A percentile compares a stretch with the other conserved stretches of the same genome.
phyloP scores from a whole-genome alignment of 768 basidiomycete genomes.

The Podaxis rugospora region DNA sequence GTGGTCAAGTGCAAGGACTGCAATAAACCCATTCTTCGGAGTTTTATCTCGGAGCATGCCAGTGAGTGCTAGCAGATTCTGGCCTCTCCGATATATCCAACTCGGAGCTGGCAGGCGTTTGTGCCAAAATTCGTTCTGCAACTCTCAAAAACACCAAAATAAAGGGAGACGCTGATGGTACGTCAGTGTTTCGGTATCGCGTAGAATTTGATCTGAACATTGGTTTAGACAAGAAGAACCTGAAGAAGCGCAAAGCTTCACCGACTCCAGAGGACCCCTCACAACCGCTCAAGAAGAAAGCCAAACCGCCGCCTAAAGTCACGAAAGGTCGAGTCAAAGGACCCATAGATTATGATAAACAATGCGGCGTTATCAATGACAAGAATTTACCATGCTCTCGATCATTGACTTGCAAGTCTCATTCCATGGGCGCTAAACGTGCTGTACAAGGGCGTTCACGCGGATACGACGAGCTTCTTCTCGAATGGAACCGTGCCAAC shows the following conservation, averaged over 20 bases:
- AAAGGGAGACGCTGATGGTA: conserved; percentile 48
- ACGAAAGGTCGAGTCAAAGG: conserved; percentile 80
- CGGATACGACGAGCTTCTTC: conserved; percentile 78
- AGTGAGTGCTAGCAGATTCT: conserved; percentile 35
- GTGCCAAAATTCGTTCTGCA: conserved; percentile 52
- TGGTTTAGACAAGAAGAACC: conserved; percentile 37
- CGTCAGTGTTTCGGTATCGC: neutral
- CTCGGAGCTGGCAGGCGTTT: conserved; percentile 43
- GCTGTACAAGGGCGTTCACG: conserved; percentile 84
- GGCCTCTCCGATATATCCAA: neutral
- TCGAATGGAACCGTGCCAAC: conserved; percentile 88
- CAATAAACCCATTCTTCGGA: conserved; percentile 73
- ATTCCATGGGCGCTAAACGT: conserved; percentile 95
- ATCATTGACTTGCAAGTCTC: conserved; percentile 96
- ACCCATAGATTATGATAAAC: conserved; percentile 85
- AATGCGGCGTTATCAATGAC: conserved; percentile 97
- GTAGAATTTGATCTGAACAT: neutral
- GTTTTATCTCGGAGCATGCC: conserved; percentile 70
- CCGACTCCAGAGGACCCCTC: conserved; percentile 60
- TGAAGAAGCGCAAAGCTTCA: conserved; percentile 82
- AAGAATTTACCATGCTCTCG: conserved; percentile 90
- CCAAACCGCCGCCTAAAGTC: conserved; percentile 61
- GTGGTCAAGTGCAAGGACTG: conserved; percentile 79
- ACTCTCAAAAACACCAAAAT: conserved; percentile 52
- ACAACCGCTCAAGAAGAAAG: conserved; percentile 74